Evolutionary conservation across 2,329 filamentous ascomycete genomes (phyloP), one percentile per base, ranked within the genome.

Genomic region (Didymosphaeria variabile): DNA sequence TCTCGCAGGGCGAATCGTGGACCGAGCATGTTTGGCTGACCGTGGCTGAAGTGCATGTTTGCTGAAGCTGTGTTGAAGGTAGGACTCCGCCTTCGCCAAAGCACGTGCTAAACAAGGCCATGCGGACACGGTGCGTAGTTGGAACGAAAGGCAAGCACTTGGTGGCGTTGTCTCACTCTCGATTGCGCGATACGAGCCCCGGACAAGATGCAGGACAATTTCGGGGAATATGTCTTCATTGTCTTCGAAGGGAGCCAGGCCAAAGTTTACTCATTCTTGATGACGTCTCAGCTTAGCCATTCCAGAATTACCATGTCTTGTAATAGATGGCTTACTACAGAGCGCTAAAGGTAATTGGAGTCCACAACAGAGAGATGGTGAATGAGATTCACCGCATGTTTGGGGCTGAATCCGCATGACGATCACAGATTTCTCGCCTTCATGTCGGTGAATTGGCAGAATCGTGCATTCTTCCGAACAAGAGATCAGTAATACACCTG

Each of bases 301-400:
- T 54, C 34, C 34, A 44, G 4, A 26, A 21, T 13, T 19, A 32
- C 21, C 5, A 32, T 29, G 32, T 17, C 38, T 53, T 10, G 15
- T 29, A 8, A 19, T 21, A 17, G 26, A n/a, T 21, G 36, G 12
- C 17, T 7, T n/a, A 44, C 9, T 31, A 23, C 52, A 44, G 38
- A 54, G 36, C 51, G 23, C 23, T 44, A n/a, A 36, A 44, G 36
- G 51, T 23, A 44, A 13, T 1, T 13, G 12, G 13, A 7, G 17
- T 21, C 19, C n/a, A n/a, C n/a, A 34, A 32, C 19, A 10, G 23
- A 10, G 23, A n/a, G 38, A 44, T 17, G 3, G 3, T 13, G 26
- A 32, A 32, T 45, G 8, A 29, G 15, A 26, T 45, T 44, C 38
- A 45, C 52, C 52, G 52, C 38, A 55, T 26, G 13, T 44, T 34